Evolutionary conservation across 768 basidiomycete species (phyloP).

Genomic region (Hygrocybe punicea): DNA sequence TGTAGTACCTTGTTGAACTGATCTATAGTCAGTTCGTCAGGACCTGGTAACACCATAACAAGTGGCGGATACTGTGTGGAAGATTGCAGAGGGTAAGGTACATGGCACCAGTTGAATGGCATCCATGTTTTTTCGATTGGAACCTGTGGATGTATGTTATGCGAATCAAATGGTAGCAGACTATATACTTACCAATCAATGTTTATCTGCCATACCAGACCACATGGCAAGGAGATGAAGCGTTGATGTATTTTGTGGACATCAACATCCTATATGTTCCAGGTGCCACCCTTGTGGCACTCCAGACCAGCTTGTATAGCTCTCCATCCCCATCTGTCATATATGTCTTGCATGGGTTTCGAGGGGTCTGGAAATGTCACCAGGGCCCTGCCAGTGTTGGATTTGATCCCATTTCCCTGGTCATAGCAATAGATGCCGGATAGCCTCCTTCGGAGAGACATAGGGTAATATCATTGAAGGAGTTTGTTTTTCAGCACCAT

Average conservation of each 20-base stretch:
- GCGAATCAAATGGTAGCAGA: neutral
- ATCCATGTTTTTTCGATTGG: constrained; percentile 11
- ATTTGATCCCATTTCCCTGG: constrained; percentile 24
- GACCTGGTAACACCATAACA: constrained; percentile 22
- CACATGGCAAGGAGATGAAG: constrained; percentile 21
- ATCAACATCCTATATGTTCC: constrained; percentile 21
- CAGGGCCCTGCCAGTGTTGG: constrained; percentile 21
- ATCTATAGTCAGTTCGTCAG: constrained; percentile 17
- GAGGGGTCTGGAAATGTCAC: constrained; percentile 15
- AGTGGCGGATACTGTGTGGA: constrained; percentile 15
- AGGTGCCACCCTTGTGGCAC: constrained; percentile 11
- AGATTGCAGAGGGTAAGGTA: constrained; percentile 23
- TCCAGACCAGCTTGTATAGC: constrained; percentile 20
- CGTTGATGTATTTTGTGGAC: constrained; percentile 15
- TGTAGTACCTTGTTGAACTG: constrained; percentile 14
- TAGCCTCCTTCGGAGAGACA: constrained; percentile 11
- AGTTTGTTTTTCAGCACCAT: constrained; percentile 13
- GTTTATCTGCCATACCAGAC: constrained; percentile 22
- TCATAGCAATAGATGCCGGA: constrained; percentile 16
- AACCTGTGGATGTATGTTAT: constrained; percentile 15
- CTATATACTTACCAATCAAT: constrained; percentile 19
- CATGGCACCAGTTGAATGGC: constrained; percentile 25
- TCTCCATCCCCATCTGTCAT: constrained; percentile 28
- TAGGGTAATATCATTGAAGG: constrained; percentile 22
- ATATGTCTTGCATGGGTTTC: constrained; percentile 19